Percentiles rank a stretch among this genome's conserved stretches.
These are phyloP conservation scores for Asterochloris sp. DNA, from an alignment of 139 green algal genomes.

Conservation along the genomic window DNA sequence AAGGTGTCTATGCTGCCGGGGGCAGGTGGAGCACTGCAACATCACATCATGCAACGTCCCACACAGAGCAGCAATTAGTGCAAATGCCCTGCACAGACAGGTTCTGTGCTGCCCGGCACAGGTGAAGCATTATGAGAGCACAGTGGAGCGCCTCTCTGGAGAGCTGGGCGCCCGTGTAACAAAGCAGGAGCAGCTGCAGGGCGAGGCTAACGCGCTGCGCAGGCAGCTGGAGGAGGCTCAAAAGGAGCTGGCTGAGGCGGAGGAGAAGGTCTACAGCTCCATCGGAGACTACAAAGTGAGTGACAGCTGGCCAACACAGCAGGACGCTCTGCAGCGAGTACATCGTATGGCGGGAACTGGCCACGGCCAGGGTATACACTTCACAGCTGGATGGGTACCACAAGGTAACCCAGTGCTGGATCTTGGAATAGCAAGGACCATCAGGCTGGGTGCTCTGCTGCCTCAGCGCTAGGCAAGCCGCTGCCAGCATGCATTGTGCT, in stretches of 20 bases:
- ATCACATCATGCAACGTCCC: too few relatives aligned
- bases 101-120: not conserved
- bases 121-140: not conserved
- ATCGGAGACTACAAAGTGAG: constrained; percentile 11
- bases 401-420: too few relatives aligned
- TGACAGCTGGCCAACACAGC: too few relatives aligned
- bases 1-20: too few relatives aligned
- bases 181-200: not conserved
- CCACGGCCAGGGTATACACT: too few relatives aligned
- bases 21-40: too few relatives aligned
- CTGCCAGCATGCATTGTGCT: too few relatives aligned
- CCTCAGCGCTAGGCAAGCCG: not conserved
- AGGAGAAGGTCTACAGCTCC: constrained; percentile 8
- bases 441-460: not conserved
- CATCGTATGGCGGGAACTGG: too few relatives aligned
- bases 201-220: not conserved
- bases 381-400: too few relatives aligned
- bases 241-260: not conserved
- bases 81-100: not conserved
- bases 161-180: not conserved
- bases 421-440: not conserved
- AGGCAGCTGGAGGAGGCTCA: not conserved
- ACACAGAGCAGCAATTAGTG: too few relatives aligned
- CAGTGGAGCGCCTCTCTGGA: not conserved
- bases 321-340: too few relatives aligned